phyloP scores from a whole-genome alignment of 108 stramenopile genomes.

The Mayamaea pseudoterrestris region DNA sequence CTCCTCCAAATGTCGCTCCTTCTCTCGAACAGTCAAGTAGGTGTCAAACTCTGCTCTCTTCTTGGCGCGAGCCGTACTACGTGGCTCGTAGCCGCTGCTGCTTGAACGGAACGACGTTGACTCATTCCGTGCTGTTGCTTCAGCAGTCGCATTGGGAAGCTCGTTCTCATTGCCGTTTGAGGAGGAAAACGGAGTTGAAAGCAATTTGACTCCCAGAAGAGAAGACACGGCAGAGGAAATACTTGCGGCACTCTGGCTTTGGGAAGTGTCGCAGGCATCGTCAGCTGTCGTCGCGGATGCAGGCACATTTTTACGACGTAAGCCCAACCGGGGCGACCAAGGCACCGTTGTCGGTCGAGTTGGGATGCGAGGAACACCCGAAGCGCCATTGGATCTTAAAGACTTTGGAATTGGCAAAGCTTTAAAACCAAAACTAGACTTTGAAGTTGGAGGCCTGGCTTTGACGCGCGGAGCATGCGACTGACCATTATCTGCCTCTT shows the following conservation, averaged over 20 bases:
- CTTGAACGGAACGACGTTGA: background rate
- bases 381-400: background rate
- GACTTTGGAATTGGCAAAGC: background rate
- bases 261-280: too few relatives aligned
- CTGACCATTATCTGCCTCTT: background rate
- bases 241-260: too few relatives aligned
- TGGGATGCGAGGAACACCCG: slow-evolving; percentile 2
- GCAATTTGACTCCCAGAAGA: too few relatives aligned
- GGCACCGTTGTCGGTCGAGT: background rate
- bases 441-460: too few relatives aligned
- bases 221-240: too few relatives aligned
- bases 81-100: slow-evolving; percentile 11
- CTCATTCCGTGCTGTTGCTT: background rate
- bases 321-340: too few relatives aligned
- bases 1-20: slow-evolving; percentile 9
- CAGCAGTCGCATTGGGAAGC: too few relatives aligned
- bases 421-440: background rate
- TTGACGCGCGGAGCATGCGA: background rate
- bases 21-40: slow-evolving; percentile 8
- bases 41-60: slow-evolving; percentile 28
- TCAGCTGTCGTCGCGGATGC: too few relatives aligned
- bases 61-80: slow-evolving; percentile 31
- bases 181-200: too few relatives aligned
- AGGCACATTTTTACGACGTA: too few relatives aligned
- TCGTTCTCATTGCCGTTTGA: too few relatives aligned